phyloP scores from a whole-genome alignment of 192 early-diverging fungal species.

The Radiomyces spectabilis region DNA sequence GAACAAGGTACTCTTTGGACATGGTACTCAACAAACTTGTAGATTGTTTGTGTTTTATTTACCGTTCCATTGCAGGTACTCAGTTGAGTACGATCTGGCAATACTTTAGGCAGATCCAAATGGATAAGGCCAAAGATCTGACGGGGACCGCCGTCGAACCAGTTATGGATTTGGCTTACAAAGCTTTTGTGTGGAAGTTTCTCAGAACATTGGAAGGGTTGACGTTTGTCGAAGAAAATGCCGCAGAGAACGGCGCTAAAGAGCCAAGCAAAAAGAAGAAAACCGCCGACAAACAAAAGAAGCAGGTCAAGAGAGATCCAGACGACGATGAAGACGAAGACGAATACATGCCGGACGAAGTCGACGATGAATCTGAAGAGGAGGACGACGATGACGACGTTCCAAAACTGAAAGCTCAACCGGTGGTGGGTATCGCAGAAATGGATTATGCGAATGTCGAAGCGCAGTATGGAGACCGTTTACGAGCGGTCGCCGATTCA shows the following conservation, averaged over 20 bases:
- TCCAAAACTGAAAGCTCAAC: too few relatives aligned
- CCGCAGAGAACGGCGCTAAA: too few relatives aligned
- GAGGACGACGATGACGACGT: neutral
- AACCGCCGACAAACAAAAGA: neutral
- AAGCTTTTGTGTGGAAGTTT: slow-evolving; percentile 7
- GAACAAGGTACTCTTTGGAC: neutral
- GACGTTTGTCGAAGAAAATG: neutral
- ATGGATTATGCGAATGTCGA: slow-evolving; percentile 2
- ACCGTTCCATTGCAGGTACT: neutral
- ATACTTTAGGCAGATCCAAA: slow-evolving; percentile 1
- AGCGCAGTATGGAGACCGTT: neutral
- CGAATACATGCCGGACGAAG: neutral
- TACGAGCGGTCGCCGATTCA: neutral
- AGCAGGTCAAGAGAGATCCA: neutral
- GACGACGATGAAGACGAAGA: neutral
- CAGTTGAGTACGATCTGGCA: neutral
- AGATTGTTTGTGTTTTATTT: neutral
- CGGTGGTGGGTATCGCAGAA: neutral
- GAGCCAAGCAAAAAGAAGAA: neutral
- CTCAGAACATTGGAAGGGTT: neutral
- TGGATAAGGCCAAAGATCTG: neutral
- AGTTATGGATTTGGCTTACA: slow-evolving; percentile 6
- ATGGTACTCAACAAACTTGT: neutral
- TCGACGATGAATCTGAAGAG: neutral
- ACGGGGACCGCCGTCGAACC: neutral